Base-by-base conservation (phyloP, 2,329 filamentous ascomycete genomes). In the Venturia effusa region DNA sequence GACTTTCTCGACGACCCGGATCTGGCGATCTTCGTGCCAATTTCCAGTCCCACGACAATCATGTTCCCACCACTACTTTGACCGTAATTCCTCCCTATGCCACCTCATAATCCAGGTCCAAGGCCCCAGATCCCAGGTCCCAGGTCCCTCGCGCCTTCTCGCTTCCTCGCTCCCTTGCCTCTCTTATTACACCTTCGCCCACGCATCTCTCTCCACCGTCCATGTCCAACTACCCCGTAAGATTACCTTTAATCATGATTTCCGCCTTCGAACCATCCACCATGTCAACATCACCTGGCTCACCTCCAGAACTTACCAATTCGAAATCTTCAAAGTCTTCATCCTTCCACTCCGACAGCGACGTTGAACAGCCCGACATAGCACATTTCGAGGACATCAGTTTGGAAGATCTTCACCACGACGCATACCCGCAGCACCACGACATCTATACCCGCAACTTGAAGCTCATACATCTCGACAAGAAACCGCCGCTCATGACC, bases 321-420 rank as follows among this genome's bases (percentile, higher is more conserved):
- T 95, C 90, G 66, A 95, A 93, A 75, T 94, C 90, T 67, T 96
- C 90, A 68, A 95, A 94, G 76, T 92, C 91, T 34, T 95, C 90
- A 5, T 96, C 91, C 61, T 89, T 93, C 71, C 88, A 88, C 69
- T 96, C 92, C 43, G 87, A 88, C 64, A 86, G 84, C 66, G 89
- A 90, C 68, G 34, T 41, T 3, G 72, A 75, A 59, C 73, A 75
- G 66, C 85, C 87, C 71, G 90, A 96, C 71, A 84, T 88, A 65
- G 86, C 85, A 67, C 87, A 97, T 74, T 97, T 97, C 70, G 93
- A 97, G 74, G 93, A 97, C 68, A 96, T 97, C 73, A 90, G 89
- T 15, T 84, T 97, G 37, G 88, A 92, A 66, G 87, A 89, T 69
- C 87, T 92, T 66, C 70, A 76, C 32, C 80, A 64, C 17, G 37